Evolutionary conservation across 78 protist species (phyloP), one percentile per base, ranked within the genome.

Genomic region (Polysphondylium violaceum): DNA sequence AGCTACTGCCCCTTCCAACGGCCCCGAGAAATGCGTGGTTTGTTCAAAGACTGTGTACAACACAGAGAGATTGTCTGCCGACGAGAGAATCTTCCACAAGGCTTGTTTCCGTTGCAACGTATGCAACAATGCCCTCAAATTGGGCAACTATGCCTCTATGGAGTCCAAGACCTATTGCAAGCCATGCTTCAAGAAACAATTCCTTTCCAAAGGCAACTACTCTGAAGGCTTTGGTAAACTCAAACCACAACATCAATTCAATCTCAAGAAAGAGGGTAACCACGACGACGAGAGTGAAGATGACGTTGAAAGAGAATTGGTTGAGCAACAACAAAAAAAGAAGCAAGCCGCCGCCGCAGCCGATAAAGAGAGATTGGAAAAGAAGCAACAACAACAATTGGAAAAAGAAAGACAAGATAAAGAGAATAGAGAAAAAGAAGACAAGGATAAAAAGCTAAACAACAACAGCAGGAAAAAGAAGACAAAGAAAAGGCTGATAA

Each of bases 161-260:
- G 85, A 90, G 11, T 67, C 85, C 0, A 43, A 64, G 47, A 9
- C 36, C 11, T 90, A 23, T 31, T 90, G 89, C 33, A 90, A 90
- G n/a, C 79, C 87, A 44, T 76, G 86, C 40, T 90, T 90, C 94
- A 90, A 90, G n/a, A 69, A 87, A 56, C 27, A 25, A 27, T 88
- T 75, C 76, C 21, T 63, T 21, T 63, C 69, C 14, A 75, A 75
- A 56, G 94, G 94, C 0, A 77, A 90, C 17, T 90, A 90, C 23
- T 16, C 29, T 67, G 81, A 77, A 71, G 94, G 94, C 25, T 90
- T 90, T 69, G 94, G 94, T 33, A 64, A 76, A 60, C 40, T 69
- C 25, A 83, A 83, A 58, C 90, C 90, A 83, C 90, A 83, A 71
- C 79, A 83, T 11, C 79, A 83, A 71, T 51, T 47, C 25, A 55